Base-by-base conservation (phyloP, 345 rosid species). In the Lumnitzera littorea region DNA sequence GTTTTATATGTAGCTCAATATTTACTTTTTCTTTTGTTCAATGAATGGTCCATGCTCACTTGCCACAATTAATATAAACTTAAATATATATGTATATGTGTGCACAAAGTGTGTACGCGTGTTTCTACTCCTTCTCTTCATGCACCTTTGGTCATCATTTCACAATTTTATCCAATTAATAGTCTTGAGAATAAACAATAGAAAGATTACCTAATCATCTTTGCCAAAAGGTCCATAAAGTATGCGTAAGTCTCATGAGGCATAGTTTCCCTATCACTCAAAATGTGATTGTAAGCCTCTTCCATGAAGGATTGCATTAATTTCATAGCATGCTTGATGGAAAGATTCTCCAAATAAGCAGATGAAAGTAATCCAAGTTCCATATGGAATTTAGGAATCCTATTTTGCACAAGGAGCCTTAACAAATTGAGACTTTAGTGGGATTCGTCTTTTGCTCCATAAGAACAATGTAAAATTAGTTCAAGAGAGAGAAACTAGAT, bases 251-350 rank as follows among this genome's bases (percentile, higher is more conserved):
- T 84, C 62, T 82, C 89, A 74, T 88, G 79, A 54, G 97, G 99
- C 0, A 86, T 95, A 11, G 78, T 91, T 72, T 91, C 96, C 46
- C 89, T 83, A 61, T 96, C 99, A 81, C 84, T 91, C 63, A 88
- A 55, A 49, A 94, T 97, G 57, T 96, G 88, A 75, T 91, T 91
- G 61, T 90, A 91, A 48, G 99, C 99, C 69, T 96, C 95, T 72
- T 95, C 97, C 99, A 88, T 91, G 77, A 91, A 95, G 0, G 99
- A 95, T 68, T 88, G 97, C 89, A 91, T 97, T 84, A 95, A 78
- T 86, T 95, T 96, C 47, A 88, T 96, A 0, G 99, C 97, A 65
- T 95, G 96, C 72, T 84, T 82, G 80, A 95, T 86, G 79, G 94
- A 88, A 70, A 88, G 82, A 63, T 86, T 85, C 67, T 91, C 97